phyloP scores from a whole-genome alignment of 2,329 filamentous ascomycete genomes.

The Ophiosphaerella korrae region DNA sequence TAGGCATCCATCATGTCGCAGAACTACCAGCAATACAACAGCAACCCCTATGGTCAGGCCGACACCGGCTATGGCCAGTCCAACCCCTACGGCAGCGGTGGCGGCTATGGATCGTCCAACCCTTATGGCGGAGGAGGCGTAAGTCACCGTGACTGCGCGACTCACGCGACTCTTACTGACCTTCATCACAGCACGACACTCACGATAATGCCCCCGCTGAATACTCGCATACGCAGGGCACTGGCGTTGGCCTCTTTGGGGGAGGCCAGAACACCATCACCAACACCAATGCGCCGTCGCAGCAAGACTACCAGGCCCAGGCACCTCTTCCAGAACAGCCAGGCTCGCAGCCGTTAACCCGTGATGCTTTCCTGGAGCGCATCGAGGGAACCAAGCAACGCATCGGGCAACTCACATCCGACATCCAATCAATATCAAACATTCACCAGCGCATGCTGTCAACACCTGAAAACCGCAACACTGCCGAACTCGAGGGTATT shows the following conservation, averaged over 20 bases:
- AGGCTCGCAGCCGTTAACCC: slow-evolving; percentile 57
- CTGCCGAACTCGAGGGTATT: slow-evolving; percentile 66
- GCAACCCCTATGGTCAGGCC: slow-evolving; percentile 66
- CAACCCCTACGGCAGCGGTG: slow-evolving; percentile 47
- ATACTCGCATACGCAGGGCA: slow-evolving; percentile 30
- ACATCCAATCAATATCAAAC: slow-evolving; percentile 69
- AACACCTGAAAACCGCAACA: slow-evolving; percentile 62
- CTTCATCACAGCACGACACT: slow-evolving; percentile 26
- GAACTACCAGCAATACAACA: slow-evolving; percentile 60
- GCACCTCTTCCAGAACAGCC: slow-evolving; percentile 59
- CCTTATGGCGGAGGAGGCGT: slow-evolving; percentile 38
- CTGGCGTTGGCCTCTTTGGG: slow-evolving; percentile 9
- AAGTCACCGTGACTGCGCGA: slow-evolving; percentile 18
- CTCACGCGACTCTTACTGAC: slow-evolving; percentile 12
- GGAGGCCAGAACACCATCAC: slow-evolving; percentile 22
- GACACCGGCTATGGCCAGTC: slow-evolving; percentile 37
- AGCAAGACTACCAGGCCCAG: slow-evolving; percentile 9
- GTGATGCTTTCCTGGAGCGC: slow-evolving; percentile 71
- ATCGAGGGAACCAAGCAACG: slow-evolving; percentile 70
- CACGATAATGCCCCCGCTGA: slow-evolving; percentile 35
- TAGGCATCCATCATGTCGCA: slow-evolving; percentile 34
- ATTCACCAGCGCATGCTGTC: slow-evolving; percentile 74
- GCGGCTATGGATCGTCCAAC: slow-evolving; percentile 36
- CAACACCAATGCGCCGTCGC: slow-evolving; percentile 21
- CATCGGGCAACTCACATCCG: slow-evolving; percentile 68